Evolutionary conservation across 345 rosid genomes (phyloP), one percentile per base, ranked within the genome.

Genomic region (Conringia planisiliqua): DNA sequence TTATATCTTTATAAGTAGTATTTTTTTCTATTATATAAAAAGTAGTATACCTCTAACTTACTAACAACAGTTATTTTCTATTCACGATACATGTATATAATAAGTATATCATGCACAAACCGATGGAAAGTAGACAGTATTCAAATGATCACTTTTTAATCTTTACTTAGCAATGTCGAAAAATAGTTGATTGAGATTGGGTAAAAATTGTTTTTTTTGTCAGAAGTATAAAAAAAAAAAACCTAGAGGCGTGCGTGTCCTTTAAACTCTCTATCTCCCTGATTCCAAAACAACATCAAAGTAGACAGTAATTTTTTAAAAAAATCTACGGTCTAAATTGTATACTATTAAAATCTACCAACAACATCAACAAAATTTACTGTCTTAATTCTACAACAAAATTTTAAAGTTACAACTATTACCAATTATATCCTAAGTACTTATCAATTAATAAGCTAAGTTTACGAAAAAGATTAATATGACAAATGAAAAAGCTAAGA

Each of bases 161-260:
- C 79, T 57, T 70, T 63, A 70, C 76, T 63, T 77, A 71, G 80
- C 38, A 38, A 70, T 36, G 76, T 58, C 67, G 20, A 71, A 76
- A 76, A 76, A 70, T 76, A 76, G 80, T 76, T 67, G 13, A 77
- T 77, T 7, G 63, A 30, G 51, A 27, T 76, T 69, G 79, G 71
- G 68, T 24, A 46, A 6, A 6, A 73, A 24, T 39, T 38, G 17
- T 59, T 17, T 13, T n/a, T n/a, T 27, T 18, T 47, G 57, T 32
- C 71, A 74, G 58, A 55, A 73, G 4, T 58, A 39, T 8, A 10
- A 50, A 39, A 24, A 52, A n/a, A n/a, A 29, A 44, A 14, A 60
- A 44, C 59, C 61, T 17, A 56, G 10, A 77, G 76, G 75, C 76
- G 60, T 70, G 71, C 80, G 6, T 71, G 29, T 47, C 80, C 80